phyloP scores from a whole-genome alignment of 2,329 filamentous ascomycete species.

The Aureobasidium sp. region DNA sequence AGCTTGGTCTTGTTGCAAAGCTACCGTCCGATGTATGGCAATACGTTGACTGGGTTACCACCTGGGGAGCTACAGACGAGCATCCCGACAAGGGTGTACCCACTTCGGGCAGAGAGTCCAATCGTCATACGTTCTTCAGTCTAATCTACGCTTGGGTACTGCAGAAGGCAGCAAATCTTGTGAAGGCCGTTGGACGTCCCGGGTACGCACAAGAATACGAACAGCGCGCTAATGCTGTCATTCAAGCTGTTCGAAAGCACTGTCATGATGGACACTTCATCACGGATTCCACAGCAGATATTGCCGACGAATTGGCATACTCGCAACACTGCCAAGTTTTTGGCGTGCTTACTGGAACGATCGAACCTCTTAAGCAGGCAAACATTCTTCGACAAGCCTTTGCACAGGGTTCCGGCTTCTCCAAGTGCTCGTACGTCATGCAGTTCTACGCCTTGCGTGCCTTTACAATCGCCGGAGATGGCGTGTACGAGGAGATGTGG shows the following conservation, averaged over 20 bases:
- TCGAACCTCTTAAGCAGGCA: conserved; percentile 14
- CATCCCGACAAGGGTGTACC: background rate
- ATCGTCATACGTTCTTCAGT: background rate
- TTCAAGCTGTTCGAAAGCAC: background rate
- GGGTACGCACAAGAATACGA: background rate
- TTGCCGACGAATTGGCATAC: conserved; percentile 25
- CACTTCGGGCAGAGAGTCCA: background rate
- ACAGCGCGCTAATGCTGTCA: background rate
- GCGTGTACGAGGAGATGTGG: conserved; percentile 32
- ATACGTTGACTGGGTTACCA: background rate
- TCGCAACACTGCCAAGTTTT: conserved; percentile 36
- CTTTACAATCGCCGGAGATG: conserved; percentile 29
- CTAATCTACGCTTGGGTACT: background rate
- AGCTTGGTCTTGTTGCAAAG: conserved; percentile 28
- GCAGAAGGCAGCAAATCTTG: background rate
- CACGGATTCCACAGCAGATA: conserved; percentile 30
- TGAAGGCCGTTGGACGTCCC: background rate
- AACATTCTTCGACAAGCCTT: background rate
- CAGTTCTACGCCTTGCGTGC: conserved; percentile 37
- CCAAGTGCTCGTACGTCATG: conserved; percentile 27
- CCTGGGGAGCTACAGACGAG: background rate
- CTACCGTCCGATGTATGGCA: conserved; percentile 22
- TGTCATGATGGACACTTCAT: conserved; percentile 26
- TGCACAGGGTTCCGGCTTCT: conserved; percentile 18
- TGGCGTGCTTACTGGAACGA: conserved; percentile 30